Evolutionary conservation across 192 early-diverging fungal species (phyloP).

Genomic region (Rhizoclosmatium sp.): DNA sequence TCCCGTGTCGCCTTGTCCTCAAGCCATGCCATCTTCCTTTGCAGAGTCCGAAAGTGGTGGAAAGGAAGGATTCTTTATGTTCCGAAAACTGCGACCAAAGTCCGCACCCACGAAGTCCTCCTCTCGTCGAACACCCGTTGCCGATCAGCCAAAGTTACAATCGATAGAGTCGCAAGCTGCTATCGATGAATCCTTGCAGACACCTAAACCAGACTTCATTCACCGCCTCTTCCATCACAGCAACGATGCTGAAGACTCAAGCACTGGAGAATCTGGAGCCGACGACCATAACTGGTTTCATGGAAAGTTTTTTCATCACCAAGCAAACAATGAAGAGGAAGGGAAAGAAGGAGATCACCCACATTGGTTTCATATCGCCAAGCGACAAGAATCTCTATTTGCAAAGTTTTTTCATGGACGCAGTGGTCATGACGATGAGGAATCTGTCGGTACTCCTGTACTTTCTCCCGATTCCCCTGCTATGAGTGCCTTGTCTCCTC

Average conservation of each 20-base stretch:
- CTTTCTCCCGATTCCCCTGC: too few species aligned
- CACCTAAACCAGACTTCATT: constrained; percentile 8
- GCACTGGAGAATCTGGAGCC: not conserved
- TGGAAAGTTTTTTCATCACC: constrained; percentile 25
- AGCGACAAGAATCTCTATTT: constrained; percentile 27
- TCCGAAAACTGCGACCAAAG: constrained; percentile 18
- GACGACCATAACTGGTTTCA: constrained; percentile 25
- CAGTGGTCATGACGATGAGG: not conserved
- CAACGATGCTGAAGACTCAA: not conserved
- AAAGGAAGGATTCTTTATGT: constrained; percentile 4
- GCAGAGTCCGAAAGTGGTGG: not conserved
- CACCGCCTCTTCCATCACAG: constrained; percentile 18
- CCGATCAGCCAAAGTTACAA: not conserved
- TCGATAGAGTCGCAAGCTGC: not conserved
- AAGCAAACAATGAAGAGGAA: not conserved
- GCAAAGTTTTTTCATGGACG: constrained; percentile 30
- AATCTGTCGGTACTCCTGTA: not conserved
- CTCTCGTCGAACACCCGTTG: not conserved
- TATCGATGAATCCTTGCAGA: not conserved
- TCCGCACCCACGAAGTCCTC: constrained; percentile 10
- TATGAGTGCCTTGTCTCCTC: too few species aligned
- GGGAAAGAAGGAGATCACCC: constrained; percentile 21
- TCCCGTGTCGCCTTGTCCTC: not conserved
- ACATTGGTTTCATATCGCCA: constrained; percentile 23
- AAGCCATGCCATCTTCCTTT: not conserved